phyloP scores from a whole-genome alignment of 805 yeast genomes.

The Clavispora fructus region DNA sequence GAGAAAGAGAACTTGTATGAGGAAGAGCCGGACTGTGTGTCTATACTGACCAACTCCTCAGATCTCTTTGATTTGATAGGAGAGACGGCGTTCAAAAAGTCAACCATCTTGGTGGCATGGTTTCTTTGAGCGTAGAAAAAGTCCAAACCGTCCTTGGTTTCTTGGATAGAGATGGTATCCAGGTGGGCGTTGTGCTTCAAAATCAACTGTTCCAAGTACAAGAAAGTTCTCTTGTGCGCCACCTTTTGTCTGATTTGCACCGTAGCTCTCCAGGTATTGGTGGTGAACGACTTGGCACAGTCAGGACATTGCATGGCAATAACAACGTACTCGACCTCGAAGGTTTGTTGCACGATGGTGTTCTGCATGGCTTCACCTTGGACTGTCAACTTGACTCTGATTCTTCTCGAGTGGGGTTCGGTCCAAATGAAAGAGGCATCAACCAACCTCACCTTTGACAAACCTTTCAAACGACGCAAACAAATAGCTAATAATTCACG shows the following conservation, averaged over 20 bases:
- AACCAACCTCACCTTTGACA: conserved; percentile 76
- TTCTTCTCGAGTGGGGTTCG: conserved; percentile 96
- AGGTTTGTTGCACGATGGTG: conserved; percentile 88
- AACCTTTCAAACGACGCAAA: conserved; percentile 80
- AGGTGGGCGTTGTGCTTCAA: conserved; percentile 89
- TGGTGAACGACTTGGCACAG: conserved; percentile 95
- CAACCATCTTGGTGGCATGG: conserved; percentile 92
- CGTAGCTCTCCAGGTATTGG: conserved; percentile 96
- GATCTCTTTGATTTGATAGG: conserved; percentile 82
- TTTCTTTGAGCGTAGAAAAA: conserved; percentile 84
- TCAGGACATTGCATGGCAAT: conserved; percentile 97
- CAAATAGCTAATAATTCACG: conserved; percentile 90
- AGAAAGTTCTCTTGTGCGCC: conserved; percentile 91
- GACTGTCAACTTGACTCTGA: conserved; percentile 84
- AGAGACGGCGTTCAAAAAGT: conserved; percentile 76
- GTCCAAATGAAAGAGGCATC: conserved; percentile 98
- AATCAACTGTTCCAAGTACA: conserved; percentile 92
- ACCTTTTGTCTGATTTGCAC: conserved; percentile 98
- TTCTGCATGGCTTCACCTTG: conserved; percentile 95
- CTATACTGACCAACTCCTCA: conserved; percentile 86
- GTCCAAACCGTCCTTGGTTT: conserved; percentile 90
- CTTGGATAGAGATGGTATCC: conserved; percentile 90
- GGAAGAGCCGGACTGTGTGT: conserved; percentile 85
- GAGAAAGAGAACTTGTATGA: conserved; percentile 88
- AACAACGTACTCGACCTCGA: conserved; percentile 91